Base-by-base conservation (phyloP, 768 basidiomycete genomes). In the Rhizopogon salebrosus region DNA sequence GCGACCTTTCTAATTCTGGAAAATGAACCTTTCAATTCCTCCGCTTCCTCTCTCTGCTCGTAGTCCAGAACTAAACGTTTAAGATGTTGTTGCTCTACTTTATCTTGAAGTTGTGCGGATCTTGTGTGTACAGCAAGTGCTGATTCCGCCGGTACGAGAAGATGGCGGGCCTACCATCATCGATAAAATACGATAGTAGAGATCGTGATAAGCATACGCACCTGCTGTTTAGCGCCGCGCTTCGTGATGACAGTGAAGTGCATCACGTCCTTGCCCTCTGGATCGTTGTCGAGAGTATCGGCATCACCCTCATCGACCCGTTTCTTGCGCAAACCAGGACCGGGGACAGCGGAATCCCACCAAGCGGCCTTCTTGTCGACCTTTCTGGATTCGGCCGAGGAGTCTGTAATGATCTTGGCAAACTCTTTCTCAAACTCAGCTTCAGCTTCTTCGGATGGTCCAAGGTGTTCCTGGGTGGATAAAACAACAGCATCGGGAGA, bases 381-480 rank as follows among this genome's bases (percentile, higher is more conserved):
- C 62, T 88, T 91, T 58, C 92, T 77, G 3, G 87, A 80, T 59
- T 97, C 92, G 0, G 80, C 71, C 16, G 92, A 89, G 14, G 83
- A 86, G 60, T 95, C 92, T 0, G 90, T 92, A 43, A 98, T 84
- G 73, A 99, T 84, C 72, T 90, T 98, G 3, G 95, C 93, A 18
- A 99, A 80, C 66, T 98, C 97, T 66, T 92, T 92, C 8, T 87
- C 90, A 62, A 99, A 99, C 31, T 95, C 95, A 2, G 85, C 89
- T 42, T 95, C 90, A 18, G 89, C 92, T 63, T 95, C 93, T 58
- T 92, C 87, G 8, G 88, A 84, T 1, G 91, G 89, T 6, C 92
- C 92, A 37, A 91, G 74, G 52, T 77, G 75, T 62, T 94, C 92
- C 59, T 87, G 82, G 26, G 77, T 70, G 26, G 84, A 83, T 31